phyloP scores from a whole-genome alignment of 257 asterid genomes.

The Capsicum pubescens region DNA sequence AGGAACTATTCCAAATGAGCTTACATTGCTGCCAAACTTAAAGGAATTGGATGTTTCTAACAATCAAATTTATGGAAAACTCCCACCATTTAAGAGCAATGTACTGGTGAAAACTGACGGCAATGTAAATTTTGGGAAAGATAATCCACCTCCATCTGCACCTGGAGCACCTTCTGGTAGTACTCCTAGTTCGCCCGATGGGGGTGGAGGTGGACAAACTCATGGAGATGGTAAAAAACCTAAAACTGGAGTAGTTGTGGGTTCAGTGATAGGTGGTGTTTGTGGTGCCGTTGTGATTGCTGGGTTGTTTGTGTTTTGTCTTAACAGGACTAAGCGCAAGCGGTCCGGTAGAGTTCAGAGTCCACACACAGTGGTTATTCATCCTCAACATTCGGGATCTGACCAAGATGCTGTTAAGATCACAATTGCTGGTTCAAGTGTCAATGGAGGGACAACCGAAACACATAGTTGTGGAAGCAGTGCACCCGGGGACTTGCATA shows the following conservation, averaged over 20 bases:
- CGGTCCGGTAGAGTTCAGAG: constrained; percentile 21
- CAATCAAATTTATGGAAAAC: constrained; percentile 30
- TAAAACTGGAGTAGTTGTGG: constrained; percentile 26
- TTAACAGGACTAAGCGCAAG: constrained; percentile 16
- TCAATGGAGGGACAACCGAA: constrained; percentile 28
- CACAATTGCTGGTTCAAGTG: constrained; percentile 24
- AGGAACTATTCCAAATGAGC: constrained; percentile 35
- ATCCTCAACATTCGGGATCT: constrained; percentile 32
- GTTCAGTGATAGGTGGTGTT: constrained; percentile 32
- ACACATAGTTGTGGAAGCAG: constrained; percentile 27
- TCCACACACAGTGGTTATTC: constrained; percentile 27
- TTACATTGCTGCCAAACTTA: constrained; percentile 3
- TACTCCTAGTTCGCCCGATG: constrained; percentile 21
- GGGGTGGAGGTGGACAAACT: constrained; percentile 18
- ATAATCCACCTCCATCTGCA: constrained; percentile 17
- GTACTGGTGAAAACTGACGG: constrained; percentile 24
- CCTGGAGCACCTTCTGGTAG: constrained; percentile 21
- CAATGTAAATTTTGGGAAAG: constrained; percentile 34
- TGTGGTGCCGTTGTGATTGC: neutral
- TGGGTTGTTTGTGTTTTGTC: constrained; percentile 15
- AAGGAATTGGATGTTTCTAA: constrained; percentile 31
- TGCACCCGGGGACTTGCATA: constrained; percentile 29
- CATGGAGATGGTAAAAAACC: constrained; percentile 21
- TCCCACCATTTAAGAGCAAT: constrained; percentile 30
- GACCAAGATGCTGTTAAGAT: constrained; percentile 29